Evolutionary conservation across 805 yeast genomes (phyloP).

Genomic region (Scheffersomyces ergatensis): DNA sequence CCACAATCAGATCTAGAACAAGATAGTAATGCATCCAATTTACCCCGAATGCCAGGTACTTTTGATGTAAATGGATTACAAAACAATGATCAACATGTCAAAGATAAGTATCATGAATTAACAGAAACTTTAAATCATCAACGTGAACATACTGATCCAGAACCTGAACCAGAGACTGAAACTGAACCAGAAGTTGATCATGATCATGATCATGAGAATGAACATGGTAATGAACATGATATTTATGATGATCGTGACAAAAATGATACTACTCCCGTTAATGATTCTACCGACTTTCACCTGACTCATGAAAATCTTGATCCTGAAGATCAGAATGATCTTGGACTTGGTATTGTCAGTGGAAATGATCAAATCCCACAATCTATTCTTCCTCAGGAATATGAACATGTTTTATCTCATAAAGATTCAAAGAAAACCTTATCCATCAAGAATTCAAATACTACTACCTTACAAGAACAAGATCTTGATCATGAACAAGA

Average conservation of each 20-base stretch:
- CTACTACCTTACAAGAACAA: background rate
- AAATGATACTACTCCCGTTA: too few relatives aligned
- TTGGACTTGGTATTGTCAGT: background rate
- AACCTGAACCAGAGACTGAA: too few relatives aligned
- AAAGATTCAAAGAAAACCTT: background rate
- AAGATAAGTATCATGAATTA: conserved; percentile 10
- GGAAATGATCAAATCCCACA: background rate
- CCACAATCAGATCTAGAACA: background rate
- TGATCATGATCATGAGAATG: too few relatives aligned
- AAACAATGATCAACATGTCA: conserved; percentile 7
- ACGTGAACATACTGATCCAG: too few relatives aligned
- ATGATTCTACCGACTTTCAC: background rate
- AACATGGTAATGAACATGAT: background rate
- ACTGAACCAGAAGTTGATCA: too few relatives aligned
- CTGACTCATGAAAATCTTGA: background rate
- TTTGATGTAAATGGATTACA: conserved; percentile 13
- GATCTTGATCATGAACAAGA: background rate
- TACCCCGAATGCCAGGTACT: conserved; percentile 17
- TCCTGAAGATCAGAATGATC: too few relatives aligned
- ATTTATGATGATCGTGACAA: too few relatives aligned
- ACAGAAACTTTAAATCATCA: conserved; percentile 5
- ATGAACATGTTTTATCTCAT: too few relatives aligned
- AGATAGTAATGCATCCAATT: background rate
- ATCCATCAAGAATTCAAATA: background rate
- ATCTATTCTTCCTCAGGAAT: background rate